Conservation (phyloP, 1,284 basidiomycete species). For the Puccinia brachypodii region DNA sequence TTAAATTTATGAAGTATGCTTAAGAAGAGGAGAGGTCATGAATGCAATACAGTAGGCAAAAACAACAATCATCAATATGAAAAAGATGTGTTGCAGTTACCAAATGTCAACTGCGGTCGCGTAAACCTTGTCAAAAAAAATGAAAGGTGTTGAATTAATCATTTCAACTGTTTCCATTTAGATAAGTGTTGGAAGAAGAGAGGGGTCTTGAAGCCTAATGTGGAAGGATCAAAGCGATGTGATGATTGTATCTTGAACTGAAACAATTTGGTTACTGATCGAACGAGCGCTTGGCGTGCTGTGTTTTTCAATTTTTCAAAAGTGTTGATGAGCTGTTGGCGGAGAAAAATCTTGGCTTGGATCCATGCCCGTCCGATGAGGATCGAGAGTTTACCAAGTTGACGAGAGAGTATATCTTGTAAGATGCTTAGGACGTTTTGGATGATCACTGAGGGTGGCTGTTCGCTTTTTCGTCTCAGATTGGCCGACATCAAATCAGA, state of each 20-base stretch:
- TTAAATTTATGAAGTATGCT: not conserved
- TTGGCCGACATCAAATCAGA: not conserved
- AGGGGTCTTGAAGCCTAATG: constrained; percentile 9
- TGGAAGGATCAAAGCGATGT: not conserved
- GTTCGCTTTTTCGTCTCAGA: not conserved
- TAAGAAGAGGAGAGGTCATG: too few species aligned
- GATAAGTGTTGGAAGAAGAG: not conserved
- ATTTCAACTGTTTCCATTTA: constrained; percentile 25
- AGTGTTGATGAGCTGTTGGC: not conserved
- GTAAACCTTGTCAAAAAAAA: too few species aligned
- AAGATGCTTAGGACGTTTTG: not conserved
- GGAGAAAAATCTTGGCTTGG: not conserved
- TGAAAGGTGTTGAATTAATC: too few species aligned
- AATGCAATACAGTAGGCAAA: not conserved
- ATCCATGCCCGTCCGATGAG: not conserved
- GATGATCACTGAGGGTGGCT: not conserved
- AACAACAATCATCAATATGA: not conserved
- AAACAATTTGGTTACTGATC: constrained; percentile 1
- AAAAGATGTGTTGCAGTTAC: too few species aligned
- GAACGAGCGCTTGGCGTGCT: not conserved
- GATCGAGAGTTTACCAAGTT: not conserved
- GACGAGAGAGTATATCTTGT: not conserved
- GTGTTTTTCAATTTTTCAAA: not conserved
- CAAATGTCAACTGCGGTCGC: too few species aligned
- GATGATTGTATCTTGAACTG: not conserved